phyloP scores from a whole-genome alignment of 225 moss, liverwort and hornwort genomes.

The Ulota crispa region DNA sequence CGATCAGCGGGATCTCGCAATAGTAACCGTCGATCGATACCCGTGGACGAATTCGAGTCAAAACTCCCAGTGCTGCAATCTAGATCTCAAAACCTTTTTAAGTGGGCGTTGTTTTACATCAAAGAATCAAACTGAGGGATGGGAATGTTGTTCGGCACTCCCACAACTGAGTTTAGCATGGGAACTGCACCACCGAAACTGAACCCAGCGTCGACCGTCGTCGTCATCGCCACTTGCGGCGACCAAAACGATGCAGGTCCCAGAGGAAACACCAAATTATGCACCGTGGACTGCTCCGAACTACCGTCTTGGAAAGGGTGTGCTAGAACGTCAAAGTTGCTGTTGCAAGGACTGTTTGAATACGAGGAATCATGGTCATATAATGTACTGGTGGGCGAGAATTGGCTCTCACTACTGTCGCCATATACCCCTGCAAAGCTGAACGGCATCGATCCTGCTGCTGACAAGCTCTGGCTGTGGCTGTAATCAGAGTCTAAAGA shows the following conservation, averaged over 20 bases:
- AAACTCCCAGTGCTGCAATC: background rate
- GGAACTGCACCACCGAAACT: background rate
- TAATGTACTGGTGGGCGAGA: constrained; percentile 38
- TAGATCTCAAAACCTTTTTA: background rate
- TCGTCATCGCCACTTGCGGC: constrained; percentile 22
- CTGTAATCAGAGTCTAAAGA: background rate
- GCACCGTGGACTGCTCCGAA: background rate
- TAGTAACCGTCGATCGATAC: background rate
- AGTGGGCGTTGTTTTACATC: background rate
- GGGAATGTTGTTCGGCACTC: constrained; percentile 19
- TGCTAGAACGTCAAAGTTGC: constrained; percentile 9
- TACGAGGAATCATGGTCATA: constrained; percentile 31
- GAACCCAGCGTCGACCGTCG: background rate
- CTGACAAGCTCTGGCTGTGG: constrained; percentile 17
- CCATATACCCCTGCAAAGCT: background rate
- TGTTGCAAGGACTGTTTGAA: constrained; percentile 12
- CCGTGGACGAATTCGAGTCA: background rate
- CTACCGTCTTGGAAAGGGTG: background rate
- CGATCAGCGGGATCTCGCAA: constrained; percentile 16
- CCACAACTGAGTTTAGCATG: background rate
- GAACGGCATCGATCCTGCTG: constrained; percentile 1
- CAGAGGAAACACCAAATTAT: background rate
- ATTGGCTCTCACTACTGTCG: constrained; percentile 1
- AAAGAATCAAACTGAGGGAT: constrained; percentile 26
- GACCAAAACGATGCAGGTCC: constrained; percentile 21